Conservation (phyloP, 108 stramenopile genomes). For the Pseudonitzschia pungens region DNA sequence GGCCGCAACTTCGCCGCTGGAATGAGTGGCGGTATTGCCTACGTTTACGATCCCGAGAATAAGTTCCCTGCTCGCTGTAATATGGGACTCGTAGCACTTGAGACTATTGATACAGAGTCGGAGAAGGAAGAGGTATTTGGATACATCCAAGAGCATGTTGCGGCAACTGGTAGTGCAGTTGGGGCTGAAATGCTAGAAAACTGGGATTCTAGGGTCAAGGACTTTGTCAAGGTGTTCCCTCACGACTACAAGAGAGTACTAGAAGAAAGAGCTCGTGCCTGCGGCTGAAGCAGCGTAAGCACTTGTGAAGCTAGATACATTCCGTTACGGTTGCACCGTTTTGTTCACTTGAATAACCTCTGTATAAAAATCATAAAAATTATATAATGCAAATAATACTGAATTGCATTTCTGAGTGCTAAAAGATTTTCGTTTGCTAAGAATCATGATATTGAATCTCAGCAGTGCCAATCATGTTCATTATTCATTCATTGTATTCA, state of each 20-base stretch:
- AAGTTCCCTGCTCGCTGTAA: constrained; percentile 94
- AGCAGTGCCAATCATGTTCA: too few species aligned
- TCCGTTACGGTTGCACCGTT: not conserved
- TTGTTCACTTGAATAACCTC: not conserved
- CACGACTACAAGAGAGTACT: constrained; percentile 96
- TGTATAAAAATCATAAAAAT: not conserved
- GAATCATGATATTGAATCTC: too few species aligned
- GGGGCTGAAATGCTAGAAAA: constrained; percentile 88
- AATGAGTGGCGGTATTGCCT: constrained; percentile 98
- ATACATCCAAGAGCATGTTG: constrained; percentile 91
- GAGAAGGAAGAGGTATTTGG: constrained; percentile 82
- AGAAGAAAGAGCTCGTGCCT: constrained; percentile 59
- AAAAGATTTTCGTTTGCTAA: too few species aligned
- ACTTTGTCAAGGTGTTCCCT: constrained; percentile 95
- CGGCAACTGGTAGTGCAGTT: constrained; percentile 80
- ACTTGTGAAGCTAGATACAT: not conserved
- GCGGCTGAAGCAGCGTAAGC: constrained; percentile 51
- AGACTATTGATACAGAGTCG: constrained; percentile 71
- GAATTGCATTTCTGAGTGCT: too few species aligned
- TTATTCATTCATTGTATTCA: constrained; percentile 28
- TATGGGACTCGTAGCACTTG: constrained; percentile 95
- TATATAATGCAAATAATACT: not conserved
- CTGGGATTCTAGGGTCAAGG: constrained; percentile 72
- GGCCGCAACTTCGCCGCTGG: constrained; percentile 99
- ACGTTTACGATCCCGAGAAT: constrained; percentile 92